Conservation (phyloP, 2,329 filamentous ascomycete genomes). For the Pyrenochaeta sp. region DNA sequence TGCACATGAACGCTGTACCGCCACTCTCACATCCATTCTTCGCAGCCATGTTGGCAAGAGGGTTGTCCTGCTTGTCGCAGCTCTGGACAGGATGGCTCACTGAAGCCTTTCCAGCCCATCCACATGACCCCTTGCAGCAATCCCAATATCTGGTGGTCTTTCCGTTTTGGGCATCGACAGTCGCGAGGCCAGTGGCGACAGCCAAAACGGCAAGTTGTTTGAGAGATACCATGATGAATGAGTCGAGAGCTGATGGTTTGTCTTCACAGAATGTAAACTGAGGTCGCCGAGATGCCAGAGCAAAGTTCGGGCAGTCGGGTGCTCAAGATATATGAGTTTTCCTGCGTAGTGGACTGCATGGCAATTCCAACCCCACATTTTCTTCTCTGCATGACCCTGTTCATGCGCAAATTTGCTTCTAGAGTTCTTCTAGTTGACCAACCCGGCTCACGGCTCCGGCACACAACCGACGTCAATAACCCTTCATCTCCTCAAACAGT, state of each 20-base stretch:
- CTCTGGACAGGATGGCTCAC: constrained; percentile 62
- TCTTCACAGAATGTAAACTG: not conserved
- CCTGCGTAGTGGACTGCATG: not conserved
- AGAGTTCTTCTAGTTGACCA: constrained; percentile 3
- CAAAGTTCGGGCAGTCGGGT: not conserved
- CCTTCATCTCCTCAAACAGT: constrained; percentile 16
- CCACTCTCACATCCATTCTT: constrained; percentile 63
- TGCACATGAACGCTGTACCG: constrained; percentile 67
- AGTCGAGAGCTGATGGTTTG: not conserved
- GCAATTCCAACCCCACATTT: constrained; percentile 9
- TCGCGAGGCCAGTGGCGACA: constrained; percentile 33
- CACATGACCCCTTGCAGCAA: constrained; percentile 75
- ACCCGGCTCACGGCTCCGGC: constrained; percentile 10
- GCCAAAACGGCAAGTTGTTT: constrained; percentile 39
- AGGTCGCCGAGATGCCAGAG: not conserved
- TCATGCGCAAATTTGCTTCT: constrained; percentile 1
- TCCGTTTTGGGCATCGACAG: constrained; percentile 40
- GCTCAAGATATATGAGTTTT: constrained; percentile 7
- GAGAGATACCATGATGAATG: constrained; percentile 34
- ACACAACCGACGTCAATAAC: constrained; percentile 9
- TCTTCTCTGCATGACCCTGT: not conserved
- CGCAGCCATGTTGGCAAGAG: constrained; percentile 61
- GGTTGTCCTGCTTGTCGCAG: constrained; percentile 66
- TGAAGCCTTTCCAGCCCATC: constrained; percentile 65
- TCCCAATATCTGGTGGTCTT: constrained; percentile 58